Evolutionary conservation across 1,284 basidiomycete species (phyloP), one percentile per base, ranked within the genome.

Genomic region (Mycena citricolor): DNA sequence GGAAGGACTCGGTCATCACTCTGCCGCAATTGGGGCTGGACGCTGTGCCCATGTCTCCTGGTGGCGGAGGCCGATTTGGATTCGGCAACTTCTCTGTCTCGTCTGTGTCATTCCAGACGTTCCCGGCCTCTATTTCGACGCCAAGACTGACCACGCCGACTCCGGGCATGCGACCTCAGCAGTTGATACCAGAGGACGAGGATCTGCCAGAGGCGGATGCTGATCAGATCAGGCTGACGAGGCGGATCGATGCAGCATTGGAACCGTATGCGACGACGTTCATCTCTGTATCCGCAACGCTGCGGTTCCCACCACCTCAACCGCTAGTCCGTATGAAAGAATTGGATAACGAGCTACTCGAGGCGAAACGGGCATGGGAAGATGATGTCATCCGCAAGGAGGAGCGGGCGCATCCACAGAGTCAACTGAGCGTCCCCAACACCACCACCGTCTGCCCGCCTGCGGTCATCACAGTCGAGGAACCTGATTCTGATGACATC

Each of bases 1-100:
- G 94, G 83, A 91, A 90, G 62, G 95, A 99, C 64, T 91, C 90
- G 36, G 82, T 91, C 43, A 87, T 94, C 54, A 86, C 86, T 4
- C 63, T 90, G 14, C 90, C 90, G 8, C 74, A 74, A 8, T 71
- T 87, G 46, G 77, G 80, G 32, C 54, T 69, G 17, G 78, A 84
- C 51, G 85, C 88, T 14, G 75, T 81, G 8, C 86, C 86, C 19
- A 56, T 65, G 1, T 53, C 66, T 16, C 55, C 63, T 19, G 58
- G 54, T 48, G n/a, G n/a, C n/a, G n/a, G n/a, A n/a, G 59, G 60
- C 16, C 61, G 61, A 8, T 50, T 54, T 38, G 49, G 63, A 40
- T 52, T 60, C 48, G 52, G 43, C 48, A 59, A 52, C 54, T 57
- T 49, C 47, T 50, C 19, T 34, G 43, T 51, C 44, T 44, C 56